phyloP scores from a whole-genome alignment of 176 grass and related monocot genomes.

The Oryza meyeriana region DNA sequence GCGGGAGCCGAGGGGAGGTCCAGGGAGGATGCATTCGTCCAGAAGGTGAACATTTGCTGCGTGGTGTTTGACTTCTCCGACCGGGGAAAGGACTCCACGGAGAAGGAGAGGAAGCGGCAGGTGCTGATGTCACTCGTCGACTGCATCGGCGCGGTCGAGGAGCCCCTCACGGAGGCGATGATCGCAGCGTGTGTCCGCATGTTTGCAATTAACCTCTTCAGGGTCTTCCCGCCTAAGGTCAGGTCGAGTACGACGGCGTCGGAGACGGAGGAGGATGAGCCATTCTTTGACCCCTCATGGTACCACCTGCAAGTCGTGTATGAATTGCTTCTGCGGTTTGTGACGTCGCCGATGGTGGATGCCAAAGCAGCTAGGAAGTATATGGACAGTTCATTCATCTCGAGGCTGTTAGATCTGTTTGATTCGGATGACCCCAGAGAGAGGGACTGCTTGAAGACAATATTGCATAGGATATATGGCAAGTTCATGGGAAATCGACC shows the following conservation, averaged over 20 bases:
- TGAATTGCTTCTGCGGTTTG: slow-evolving; percentile 81
- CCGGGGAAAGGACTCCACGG: slow-evolving; percentile 68
- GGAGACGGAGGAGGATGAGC: slow-evolving; percentile 90
- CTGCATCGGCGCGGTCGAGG: slow-evolving; percentile 48
- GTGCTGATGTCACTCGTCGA: slow-evolving; percentile 73
- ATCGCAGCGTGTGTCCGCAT: slow-evolving; percentile 67
- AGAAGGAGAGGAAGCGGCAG: slow-evolving; percentile 90
- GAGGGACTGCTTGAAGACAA: slow-evolving; percentile 78
- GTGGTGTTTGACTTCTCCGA: slow-evolving; percentile 85
- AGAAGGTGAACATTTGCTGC: slow-evolving; percentile 84
- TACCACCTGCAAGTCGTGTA: slow-evolving; percentile 92
- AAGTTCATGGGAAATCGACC: slow-evolving; percentile 86
- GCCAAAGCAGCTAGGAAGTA: slow-evolving; percentile 87
- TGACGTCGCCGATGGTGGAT: slow-evolving; percentile 79
- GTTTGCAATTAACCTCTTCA: slow-evolving; percentile 82
- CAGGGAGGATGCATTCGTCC: slow-evolving; percentile 76
- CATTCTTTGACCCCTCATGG: slow-evolving; percentile 87
- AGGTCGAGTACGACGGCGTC: slow-evolving; percentile 32
- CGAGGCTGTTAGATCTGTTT: slow-evolving; percentile 80
- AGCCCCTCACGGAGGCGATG: slow-evolving; percentile 81
- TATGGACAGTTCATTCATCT: slow-evolving; percentile 70
- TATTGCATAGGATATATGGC: slow-evolving; percentile 76
- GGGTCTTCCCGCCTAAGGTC: slow-evolving; percentile 84
- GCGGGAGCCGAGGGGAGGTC: slow-evolving; percentile 31
- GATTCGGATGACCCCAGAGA: slow-evolving; percentile 97